Conservation (phyloP, 139 green algal species). For the Nannochloris sp. region DNA sequence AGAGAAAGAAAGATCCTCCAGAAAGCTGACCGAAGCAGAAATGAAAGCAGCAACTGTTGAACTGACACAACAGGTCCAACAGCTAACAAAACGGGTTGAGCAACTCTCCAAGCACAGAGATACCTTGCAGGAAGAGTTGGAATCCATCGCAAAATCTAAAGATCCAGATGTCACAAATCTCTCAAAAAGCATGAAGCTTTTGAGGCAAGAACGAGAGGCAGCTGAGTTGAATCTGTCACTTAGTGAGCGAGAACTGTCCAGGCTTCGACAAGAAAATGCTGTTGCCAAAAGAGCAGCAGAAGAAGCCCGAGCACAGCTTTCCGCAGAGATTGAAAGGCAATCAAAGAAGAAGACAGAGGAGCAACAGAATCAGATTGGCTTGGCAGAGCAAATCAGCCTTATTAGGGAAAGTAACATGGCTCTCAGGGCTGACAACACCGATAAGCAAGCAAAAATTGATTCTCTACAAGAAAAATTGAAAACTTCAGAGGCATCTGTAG, state of each 20-base stretch:
- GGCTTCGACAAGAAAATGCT: slow-evolving; percentile 19
- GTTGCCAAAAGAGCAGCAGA: slow-evolving; percentile 22
- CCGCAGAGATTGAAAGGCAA: slow-evolving; percentile 18
- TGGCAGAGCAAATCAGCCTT: slow-evolving; percentile 39
- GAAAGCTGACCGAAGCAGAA: neutral
- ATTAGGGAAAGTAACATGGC: slow-evolving; percentile 41
- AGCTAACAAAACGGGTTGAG: slow-evolving; percentile 7
- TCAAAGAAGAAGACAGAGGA: slow-evolving; percentile 22
- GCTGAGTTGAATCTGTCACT: slow-evolving; percentile 32
- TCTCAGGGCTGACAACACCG: slow-evolving; percentile 20
- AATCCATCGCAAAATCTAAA: slow-evolving; percentile 19
- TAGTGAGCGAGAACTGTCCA: slow-evolving; percentile 28
- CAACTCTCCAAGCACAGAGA: slow-evolving; percentile 30
- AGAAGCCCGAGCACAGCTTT: slow-evolving; percentile 28
- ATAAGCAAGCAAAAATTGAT: neutral
- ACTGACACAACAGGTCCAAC: slow-evolving; percentile 11
- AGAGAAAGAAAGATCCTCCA: neutral
- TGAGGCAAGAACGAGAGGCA: slow-evolving; percentile 43
- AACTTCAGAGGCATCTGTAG: slow-evolving; percentile 6
- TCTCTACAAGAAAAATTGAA: slow-evolving; percentile 6
- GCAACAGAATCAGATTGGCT: slow-evolving; percentile 20
- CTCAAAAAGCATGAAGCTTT: slow-evolving; percentile 23
- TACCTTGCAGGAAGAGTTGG: slow-evolving; percentile 38
- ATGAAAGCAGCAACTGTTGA: slow-evolving; percentile 4
- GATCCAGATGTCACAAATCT: slow-evolving; percentile 20